These are phyloP conservation scores for Sclerotiophoma versabilis DNA, from an alignment of 2,329 filamentous ascomycete genomes.

Conservation along the genomic window DNA sequence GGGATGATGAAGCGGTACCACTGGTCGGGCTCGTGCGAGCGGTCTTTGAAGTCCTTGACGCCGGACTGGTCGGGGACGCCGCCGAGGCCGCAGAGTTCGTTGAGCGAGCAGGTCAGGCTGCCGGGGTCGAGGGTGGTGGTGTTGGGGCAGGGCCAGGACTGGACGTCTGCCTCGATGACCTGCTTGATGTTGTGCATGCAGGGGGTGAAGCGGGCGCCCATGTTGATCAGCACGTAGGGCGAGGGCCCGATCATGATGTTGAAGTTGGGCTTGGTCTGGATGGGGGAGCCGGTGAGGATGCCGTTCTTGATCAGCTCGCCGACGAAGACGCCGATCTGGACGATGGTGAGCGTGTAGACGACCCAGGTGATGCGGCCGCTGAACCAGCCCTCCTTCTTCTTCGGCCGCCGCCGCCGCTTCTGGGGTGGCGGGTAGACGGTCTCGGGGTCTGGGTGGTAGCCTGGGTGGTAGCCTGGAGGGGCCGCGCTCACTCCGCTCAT, in stretches of 20 bases:
- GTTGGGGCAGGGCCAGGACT: conserved; percentile 82
- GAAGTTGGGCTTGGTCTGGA: conserved; percentile 82
- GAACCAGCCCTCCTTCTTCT: conserved; percentile 62
- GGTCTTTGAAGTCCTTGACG: conserved; percentile 59
- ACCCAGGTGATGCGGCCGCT: conserved; percentile 74
- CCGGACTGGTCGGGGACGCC: conserved; percentile 72
- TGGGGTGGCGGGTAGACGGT: conserved; percentile 41
- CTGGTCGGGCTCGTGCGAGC: conserved; percentile 77
- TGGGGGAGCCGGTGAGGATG: conserved; percentile 77
- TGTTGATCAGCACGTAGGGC: conserved; percentile 88
- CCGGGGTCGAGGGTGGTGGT: conserved; percentile 67
- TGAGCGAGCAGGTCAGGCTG: conserved; percentile 70
- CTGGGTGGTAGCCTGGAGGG: conserved; percentile 42
- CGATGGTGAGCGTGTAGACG: conserved; percentile 77
- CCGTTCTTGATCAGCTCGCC: conserved; percentile 84
- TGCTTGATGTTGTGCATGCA: conserved; percentile 88
- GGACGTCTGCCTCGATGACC: conserved; percentile 62
- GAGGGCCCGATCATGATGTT: conserved; percentile 98
- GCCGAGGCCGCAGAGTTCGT: conserved; percentile 82
- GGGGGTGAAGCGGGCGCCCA: conserved; percentile 90
- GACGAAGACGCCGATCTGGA: conserved; percentile 87
- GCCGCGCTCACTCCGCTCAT: conserved; percentile 50
- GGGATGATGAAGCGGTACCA: conserved; percentile 97
- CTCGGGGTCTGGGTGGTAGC: conserved; percentile 51
- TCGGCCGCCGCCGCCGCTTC: conserved; percentile 25